Base-by-base conservation (phyloP, 2,329 filamentous ascomycete genomes). In the Fusarium vanettenii region DNA sequence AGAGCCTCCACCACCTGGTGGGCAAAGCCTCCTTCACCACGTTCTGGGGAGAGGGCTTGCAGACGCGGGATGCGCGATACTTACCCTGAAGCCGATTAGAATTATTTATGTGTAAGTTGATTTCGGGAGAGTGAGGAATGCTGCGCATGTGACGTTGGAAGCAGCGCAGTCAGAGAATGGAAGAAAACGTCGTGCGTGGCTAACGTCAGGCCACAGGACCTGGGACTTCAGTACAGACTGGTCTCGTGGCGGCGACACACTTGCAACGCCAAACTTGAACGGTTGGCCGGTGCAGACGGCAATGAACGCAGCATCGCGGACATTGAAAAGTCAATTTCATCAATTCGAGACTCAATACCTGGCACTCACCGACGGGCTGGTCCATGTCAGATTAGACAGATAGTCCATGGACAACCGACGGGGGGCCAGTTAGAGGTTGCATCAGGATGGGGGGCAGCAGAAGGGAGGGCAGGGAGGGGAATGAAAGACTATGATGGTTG, bases 321-420 rank as follows among this genome's bases (percentile, higher is more conserved):
- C 16, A 35, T 64, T 37, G 43, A 18, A 29, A 61, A 59, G 43
- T 66, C 10, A 64, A 60, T 55, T 70, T 66, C 56, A 62, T 59
- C 35, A 22, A 64, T 31, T 22, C 52, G 9, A 57, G 52, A 37
- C n/a, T 35, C 33, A 14, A 35, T 35, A 72, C 66, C 66, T 78
- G 66, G 73, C 57, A 20, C 41, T 64, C 66, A 75, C 71, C 75
- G 72, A 73, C 31, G 35, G 66, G 63, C 76, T 77, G 76, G 76
- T 75, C 76, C 75, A 70, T 75, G 76, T 68, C 69, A 70, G 69
- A 77, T 73, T 65, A 70, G 62, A 69, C 48, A 62, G 55, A 66
- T 60, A 56, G 41, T 64, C 41, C 18, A 71, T 61, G 50, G 62
- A 66, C 41, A 50, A 75, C 71, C 60, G 69, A 27, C 45, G 50